Conservation (phyloP, 192 early-diverging fungal species). For the Coemansia sp. region DNA sequence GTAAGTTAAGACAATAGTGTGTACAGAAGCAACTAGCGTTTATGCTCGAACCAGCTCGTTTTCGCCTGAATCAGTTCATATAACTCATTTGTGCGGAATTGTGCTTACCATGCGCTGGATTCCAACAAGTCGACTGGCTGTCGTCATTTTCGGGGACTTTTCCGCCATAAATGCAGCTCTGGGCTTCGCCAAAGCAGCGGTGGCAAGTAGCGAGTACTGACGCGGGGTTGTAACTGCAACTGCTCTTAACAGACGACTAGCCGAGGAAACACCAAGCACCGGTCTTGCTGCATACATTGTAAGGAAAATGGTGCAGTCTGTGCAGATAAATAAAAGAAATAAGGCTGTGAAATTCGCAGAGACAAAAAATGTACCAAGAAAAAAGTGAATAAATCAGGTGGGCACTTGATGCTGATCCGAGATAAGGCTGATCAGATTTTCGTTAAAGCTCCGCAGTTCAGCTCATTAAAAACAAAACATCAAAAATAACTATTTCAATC, state of each 20-base stretch:
- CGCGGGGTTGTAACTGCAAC: neutral
- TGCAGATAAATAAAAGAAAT: neutral
- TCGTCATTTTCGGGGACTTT: neutral
- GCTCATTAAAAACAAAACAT: too few relatives aligned
- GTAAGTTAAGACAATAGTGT: too few relatives aligned
- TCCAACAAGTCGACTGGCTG: slow-evolving; percentile 1
- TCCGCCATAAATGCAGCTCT: slow-evolving; percentile 2
- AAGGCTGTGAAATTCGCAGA: neutral
- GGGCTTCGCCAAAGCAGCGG: neutral
- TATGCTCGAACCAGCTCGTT: too few relatives aligned
- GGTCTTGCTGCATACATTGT: slow-evolving; percentile 1
- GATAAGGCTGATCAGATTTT: neutral
- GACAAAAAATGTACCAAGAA: neutral
- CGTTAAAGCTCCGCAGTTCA: too few relatives aligned
- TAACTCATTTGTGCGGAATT: too few relatives aligned
- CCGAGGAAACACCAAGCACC: neutral
- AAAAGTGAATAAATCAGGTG: neutral
- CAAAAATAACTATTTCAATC: neutral
- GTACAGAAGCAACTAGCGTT: too few relatives aligned
- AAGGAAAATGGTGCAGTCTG: neutral
- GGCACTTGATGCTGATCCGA: neutral
- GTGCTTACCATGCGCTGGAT: slow-evolving; percentile 12
- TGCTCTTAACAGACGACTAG: neutral
- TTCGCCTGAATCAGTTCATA: too few relatives aligned
- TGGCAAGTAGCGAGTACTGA: neutral